Conservation (phyloP, 495 filamentous ascomycete species). For the Pseudomonodictys pantanalensis region DNA sequence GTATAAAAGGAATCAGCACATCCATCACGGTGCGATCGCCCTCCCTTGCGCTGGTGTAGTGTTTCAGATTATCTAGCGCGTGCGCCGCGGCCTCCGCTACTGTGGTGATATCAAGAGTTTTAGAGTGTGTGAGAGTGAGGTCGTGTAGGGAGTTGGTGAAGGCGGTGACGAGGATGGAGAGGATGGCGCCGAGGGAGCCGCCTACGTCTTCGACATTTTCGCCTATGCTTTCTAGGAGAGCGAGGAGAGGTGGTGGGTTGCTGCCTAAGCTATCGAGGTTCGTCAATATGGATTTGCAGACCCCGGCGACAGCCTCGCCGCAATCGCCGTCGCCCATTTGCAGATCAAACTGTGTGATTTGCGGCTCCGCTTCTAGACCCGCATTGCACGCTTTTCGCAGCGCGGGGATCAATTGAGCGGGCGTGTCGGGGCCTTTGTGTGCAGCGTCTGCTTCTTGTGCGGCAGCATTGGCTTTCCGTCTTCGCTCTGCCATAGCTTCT, state of each 20-base stretch:
- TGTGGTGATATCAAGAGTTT: conserved; percentile 22
- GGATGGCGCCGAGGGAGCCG: conserved; percentile 59
- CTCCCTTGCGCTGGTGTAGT: conserved; percentile 39
- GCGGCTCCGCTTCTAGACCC: conserved; percentile 54
- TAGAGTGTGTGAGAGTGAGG: conserved; percentile 6
- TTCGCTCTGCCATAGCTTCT: conserved; percentile 12
- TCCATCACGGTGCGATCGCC: conserved; percentile 55
- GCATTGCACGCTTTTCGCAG: conserved; percentile 51
- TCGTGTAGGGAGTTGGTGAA: conserved; percentile 47
- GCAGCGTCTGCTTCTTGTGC: not conserved
- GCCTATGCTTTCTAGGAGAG: conserved; percentile 52
- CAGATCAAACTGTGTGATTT: conserved; percentile 60
- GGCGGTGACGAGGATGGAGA: conserved; percentile 59
- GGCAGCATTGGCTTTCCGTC: conserved; percentile 20
- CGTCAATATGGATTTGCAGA: conserved; percentile 38
- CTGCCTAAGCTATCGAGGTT: conserved; percentile 33
- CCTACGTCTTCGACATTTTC: conserved; percentile 61
- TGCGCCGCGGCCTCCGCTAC: conserved; percentile 25
- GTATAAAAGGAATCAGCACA: conserved; percentile 56
- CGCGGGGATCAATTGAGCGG: conserved; percentile 45
- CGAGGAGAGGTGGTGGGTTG: conserved; percentile 49
- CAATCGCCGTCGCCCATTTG: conserved; percentile 66
- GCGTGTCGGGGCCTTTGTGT: conserved; percentile 11
- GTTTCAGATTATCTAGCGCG: conserved; percentile 47
- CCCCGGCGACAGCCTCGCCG: conserved; percentile 56